These are phyloP conservation scores for Cladophialophora immunda DNA, from an alignment of 2,329 filamentous ascomycete species.

Conservation along the genomic window DNA sequence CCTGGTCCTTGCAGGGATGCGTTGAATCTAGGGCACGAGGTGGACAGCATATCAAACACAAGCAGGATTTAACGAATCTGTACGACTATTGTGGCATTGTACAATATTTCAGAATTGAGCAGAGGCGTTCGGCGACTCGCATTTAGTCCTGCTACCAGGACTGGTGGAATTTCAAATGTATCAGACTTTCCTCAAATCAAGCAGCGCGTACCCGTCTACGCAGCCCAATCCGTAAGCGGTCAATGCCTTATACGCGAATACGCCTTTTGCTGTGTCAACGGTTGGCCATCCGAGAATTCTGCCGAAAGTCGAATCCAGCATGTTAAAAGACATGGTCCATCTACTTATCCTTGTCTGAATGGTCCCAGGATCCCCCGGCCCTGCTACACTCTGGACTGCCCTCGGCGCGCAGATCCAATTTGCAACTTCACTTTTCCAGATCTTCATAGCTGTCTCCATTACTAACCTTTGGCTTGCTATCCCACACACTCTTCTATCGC, in stretches of 20 bases:
- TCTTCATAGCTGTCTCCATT: neutral
- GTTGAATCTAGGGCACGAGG: neutral
- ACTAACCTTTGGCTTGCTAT: neutral
- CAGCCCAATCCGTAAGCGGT: neutral
- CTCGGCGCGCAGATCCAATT: neutral
- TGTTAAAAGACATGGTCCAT: neutral
- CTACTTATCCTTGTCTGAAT: neutral
- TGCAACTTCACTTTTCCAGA: neutral
- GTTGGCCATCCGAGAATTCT: neutral
- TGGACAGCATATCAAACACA: neutral
- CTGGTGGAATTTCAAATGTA: neutral
- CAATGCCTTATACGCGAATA: neutral
- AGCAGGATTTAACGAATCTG: conserved; percentile 5
- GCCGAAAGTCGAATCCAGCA: neutral
- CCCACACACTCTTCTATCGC: neutral
- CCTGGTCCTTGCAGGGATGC: neutral
- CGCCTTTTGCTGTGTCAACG: neutral
- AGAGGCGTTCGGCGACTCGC: neutral
- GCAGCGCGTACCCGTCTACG: neutral
- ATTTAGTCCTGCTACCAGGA: neutral
- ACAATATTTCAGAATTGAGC: neutral
- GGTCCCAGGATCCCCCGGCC: neutral
- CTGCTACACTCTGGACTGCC: neutral
- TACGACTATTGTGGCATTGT: conserved; percentile 7
- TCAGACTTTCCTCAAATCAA: neutral